Conservation (phyloP, 2,329 filamentous ascomycete genomes). For the Sphaerulina musiva region DNA sequence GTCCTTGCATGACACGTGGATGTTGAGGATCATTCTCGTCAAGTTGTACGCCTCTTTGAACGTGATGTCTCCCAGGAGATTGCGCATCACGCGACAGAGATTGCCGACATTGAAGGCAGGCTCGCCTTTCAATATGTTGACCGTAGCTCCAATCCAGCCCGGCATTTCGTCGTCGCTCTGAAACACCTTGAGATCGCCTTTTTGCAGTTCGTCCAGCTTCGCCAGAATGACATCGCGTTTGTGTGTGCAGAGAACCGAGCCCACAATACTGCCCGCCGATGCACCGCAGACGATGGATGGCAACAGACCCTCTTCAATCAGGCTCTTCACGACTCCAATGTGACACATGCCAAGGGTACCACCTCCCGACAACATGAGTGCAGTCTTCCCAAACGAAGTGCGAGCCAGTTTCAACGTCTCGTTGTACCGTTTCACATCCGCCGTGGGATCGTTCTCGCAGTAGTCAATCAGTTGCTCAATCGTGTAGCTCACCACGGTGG, state of each 20-base stretch:
- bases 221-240: constrained; percentile 15
- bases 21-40: constrained; percentile 86
- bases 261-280: constrained; percentile 24
- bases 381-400: constrained; percentile 21
- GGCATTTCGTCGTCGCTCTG: constrained; percentile 19
- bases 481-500: constrained; percentile 23
- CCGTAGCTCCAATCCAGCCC: constrained; percentile 17
- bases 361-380: constrained; percentile 23
- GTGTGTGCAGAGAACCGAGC: constrained; percentile 22
- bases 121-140: constrained; percentile 20
- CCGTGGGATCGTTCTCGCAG: constrained; percentile 15
- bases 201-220: constrained; percentile 20
- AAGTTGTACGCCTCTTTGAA: constrained; percentile 95
- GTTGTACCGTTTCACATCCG: constrained; percentile 13
- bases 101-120: constrained; percentile 61
- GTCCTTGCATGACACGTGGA: constrained; percentile 82
- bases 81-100: constrained; percentile 72
- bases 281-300: constrained; percentile 23
- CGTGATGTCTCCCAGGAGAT: constrained; percentile 77
- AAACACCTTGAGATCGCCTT: constrained; percentile 21
- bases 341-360: constrained; percentile 25
- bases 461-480: constrained; percentile 19
- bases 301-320: constrained; percentile 16
- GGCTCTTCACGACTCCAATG: constrained; percentile 22
- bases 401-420: constrained; percentile 19